Base-by-base conservation (phyloP, 257 asterid species). In the Solanum neorickii region DNA sequence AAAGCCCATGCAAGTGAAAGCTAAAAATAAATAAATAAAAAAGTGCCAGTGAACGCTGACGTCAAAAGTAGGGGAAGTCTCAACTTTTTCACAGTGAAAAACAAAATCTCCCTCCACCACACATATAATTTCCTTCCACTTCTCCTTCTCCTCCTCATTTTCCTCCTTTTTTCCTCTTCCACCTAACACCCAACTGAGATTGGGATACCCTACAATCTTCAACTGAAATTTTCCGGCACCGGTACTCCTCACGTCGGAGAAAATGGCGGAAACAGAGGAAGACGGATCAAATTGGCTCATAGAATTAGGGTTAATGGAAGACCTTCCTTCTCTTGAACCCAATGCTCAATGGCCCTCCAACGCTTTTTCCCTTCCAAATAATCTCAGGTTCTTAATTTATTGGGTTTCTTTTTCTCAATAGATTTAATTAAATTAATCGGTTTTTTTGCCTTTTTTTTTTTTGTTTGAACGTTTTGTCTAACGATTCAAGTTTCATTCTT, bases 221-320 rank as follows among this genome's bases (percentile, higher is more conserved):
- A 84, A 66, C 42, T 9, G 12, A 84, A 42, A 10, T 9, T 62
- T 47, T n/a, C 88, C 75, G 87, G 86, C 65, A 31, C 60, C 86
- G 83, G 83, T 14, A 39, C 21, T 12, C 27, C 65, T 44, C 15
- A 14, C 25, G 5, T 46, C 89, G 87, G 88, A 75, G 88, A 60
- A 76, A 74, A 93, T 93, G 95, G 91, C 80, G 44, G 92, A 87
- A 75, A 88, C 92, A 83, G 90, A 82, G 47, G 92, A 68, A 52
- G 89, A 88, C 29, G 83, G 70, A n/a, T 70, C 91, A 33, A 89
- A 87, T 72, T 93, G 96, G 96, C 90, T 88, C 9, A 76, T 93
- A 65, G 94, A 92, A 83, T 91, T 90, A 41, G 85, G 90, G 69
- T 86, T 92, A 44, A 89, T 93, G 42, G 96, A 90, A 12, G 92